phyloP scores from a whole-genome alignment of 2,329 filamentous ascomycete species.

The Acephala macrosclerotiorum region DNA sequence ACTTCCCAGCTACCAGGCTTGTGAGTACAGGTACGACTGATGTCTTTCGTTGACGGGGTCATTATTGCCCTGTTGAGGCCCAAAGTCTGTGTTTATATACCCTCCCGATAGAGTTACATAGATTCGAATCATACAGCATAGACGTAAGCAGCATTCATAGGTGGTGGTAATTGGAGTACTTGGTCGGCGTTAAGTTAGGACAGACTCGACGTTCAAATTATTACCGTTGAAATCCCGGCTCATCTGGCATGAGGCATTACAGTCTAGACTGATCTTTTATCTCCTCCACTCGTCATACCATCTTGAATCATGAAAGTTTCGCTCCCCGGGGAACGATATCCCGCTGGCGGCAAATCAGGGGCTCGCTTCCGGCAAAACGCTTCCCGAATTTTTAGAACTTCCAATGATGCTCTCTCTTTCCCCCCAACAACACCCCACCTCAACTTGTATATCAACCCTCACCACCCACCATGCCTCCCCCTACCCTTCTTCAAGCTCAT shows the following conservation, averaged over 20 bases:
- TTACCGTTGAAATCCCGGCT: not conserved
- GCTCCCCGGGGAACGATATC: not conserved
- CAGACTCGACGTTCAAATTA: not conserved
- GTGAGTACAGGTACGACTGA: too few relatives aligned
- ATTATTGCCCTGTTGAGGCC: too few relatives aligned
- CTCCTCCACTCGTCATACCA: too few relatives aligned
- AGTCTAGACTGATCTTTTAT: not conserved
- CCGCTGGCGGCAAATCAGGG: not conserved
- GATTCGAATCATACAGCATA: too few relatives aligned
- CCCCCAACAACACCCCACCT: not conserved
- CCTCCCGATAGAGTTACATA: too few relatives aligned
- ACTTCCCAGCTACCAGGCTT: not conserved
- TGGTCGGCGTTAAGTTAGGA: not conserved
- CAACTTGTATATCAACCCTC: too few relatives aligned
- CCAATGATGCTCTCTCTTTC: not conserved
- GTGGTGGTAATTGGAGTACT: too few relatives aligned
- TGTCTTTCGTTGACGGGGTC: too few relatives aligned
- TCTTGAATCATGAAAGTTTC: too few relatives aligned
- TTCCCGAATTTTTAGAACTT: not conserved
- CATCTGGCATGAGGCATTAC: not conserved
- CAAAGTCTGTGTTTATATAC: too few relatives aligned
- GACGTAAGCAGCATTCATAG: too few relatives aligned
- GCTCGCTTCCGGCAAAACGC: not conserved
- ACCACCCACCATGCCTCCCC: constrained; percentile 17
- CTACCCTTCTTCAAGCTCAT: not conserved